These are phyloP conservation scores for Fraxinus baroniana DNA, from an alignment of 305 asterid genomes.

Conservation along the genomic window DNA sequence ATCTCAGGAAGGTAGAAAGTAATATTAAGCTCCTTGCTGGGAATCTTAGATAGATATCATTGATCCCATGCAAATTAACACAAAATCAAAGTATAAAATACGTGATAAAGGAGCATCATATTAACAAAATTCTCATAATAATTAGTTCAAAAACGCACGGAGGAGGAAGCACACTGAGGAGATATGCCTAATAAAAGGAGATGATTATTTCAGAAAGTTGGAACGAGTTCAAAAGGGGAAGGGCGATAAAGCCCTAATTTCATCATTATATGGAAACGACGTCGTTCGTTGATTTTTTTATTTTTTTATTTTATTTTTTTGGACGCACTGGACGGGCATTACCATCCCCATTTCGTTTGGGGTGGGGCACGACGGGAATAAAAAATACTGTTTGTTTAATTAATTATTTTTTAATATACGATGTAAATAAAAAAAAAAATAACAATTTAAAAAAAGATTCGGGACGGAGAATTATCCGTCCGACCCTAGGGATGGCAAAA, in stretches of 20 bases:
- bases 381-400: not conserved
- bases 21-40: not conserved
- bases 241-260: not conserved
- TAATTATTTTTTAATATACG: no score
- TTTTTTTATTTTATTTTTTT: no score
- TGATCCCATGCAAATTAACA: not conserved
- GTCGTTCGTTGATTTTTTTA: not conserved
- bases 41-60: not conserved
- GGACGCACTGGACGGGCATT: no score
- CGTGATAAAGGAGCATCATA: not conserved
- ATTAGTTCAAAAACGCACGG: not conserved
- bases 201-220: not conserved
- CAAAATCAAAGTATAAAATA: not conserved
- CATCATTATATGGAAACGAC: not conserved
- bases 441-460: no score
- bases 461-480: not conserved
- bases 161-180: not conserved
- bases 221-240: not conserved
- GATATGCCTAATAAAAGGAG: not conserved
- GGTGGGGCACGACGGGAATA: not conserved
- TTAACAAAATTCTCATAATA: not conserved
- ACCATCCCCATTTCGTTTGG: not conserved
- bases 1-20: not conserved
- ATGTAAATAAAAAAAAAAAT: not conserved
- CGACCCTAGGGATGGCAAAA: no score